phyloP scores from a whole-genome alignment of 805 yeast genomes.

The Candida silvatica region DNA sequence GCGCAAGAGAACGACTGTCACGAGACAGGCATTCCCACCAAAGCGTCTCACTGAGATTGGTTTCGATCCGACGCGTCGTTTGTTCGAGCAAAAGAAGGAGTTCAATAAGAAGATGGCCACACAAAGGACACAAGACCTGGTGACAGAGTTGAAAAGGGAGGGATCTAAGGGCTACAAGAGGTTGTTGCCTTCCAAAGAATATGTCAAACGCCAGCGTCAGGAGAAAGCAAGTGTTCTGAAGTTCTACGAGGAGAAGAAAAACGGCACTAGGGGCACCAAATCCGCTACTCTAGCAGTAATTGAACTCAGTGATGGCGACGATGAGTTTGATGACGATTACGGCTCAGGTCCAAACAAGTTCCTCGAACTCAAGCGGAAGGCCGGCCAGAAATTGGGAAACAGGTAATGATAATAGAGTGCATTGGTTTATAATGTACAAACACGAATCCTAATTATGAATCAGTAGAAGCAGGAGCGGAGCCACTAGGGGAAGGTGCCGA shows the following conservation, averaged over 20 bases:
- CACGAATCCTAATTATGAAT: too few relatives aligned
- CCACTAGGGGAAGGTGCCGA: too few relatives aligned
- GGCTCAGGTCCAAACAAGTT: neutral
- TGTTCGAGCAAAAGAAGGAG: slow-evolving; percentile 10
- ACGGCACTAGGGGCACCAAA: slow-evolving; percentile 4
- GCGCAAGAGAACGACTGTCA: slow-evolving; percentile 13
- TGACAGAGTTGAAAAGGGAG: slow-evolving; percentile 7
- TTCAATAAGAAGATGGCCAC: slow-evolving; percentile 2
- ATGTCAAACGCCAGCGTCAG: too few relatives aligned
- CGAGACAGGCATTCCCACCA: slow-evolving; percentile 19
- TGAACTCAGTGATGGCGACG: neutral
- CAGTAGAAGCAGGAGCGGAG: too few relatives aligned
- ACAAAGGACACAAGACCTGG: slow-evolving; percentile 2
- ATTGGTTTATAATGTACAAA: too few relatives aligned
- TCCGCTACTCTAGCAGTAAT: neutral
- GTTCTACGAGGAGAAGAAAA: slow-evolving; percentile 7
- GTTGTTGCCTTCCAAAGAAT: slow-evolving; percentile 13
- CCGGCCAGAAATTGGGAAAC: neutral
- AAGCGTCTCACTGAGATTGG: slow-evolving; percentile 18
- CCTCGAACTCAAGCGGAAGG: neutral
- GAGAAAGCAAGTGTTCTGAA: too few relatives aligned
- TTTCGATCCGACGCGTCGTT: slow-evolving; percentile 20
- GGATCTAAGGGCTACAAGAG: slow-evolving; percentile 8
- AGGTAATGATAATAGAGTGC: too few relatives aligned
- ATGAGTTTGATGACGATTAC: neutral